Evolutionary conservation across 2,329 filamentous ascomycete species (phyloP).

Genomic region (Dendryphion nanum): DNA sequence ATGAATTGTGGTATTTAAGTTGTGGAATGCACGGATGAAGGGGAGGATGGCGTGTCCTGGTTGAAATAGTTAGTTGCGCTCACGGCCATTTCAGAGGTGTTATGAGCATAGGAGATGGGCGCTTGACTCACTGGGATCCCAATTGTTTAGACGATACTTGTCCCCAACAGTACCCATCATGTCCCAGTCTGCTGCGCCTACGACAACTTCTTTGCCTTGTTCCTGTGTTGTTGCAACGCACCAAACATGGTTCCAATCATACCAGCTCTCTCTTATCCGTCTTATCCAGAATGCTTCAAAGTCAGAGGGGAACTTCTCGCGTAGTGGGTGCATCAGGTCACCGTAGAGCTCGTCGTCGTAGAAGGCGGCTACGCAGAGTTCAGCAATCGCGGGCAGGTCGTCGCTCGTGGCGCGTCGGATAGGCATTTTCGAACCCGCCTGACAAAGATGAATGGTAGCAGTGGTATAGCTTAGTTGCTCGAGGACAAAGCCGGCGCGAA

Average conservation of each 20-base stretch:
- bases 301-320: slow-evolving; percentile 6
- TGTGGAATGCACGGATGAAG: neutral
- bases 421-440: no score
- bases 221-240: slow-evolving; percentile 3
- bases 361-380: slow-evolving; percentile 8
- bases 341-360: slow-evolving; percentile 14
- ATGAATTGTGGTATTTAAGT: neutral
- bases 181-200: slow-evolving; percentile 7
- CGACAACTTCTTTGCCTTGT: slow-evolving; percentile 2
- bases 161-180: slow-evolving; percentile 1
- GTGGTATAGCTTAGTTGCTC: no score
- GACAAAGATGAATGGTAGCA: no score
- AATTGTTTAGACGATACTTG: neutral
- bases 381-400: slow-evolving; percentile 8
- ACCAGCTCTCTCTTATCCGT: slow-evolving; percentile 5
- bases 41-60: slow-evolving; percentile 3
- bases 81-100: no score
- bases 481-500: no score
- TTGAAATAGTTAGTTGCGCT: no score
- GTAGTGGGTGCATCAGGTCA: slow-evolving; percentile 10
- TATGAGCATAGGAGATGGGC: no score
- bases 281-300: slow-evolving; percentile 6
- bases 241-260: slow-evolving; percentile 4
- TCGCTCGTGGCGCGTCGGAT: slow-evolving; percentile 5
- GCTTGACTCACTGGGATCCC: neutral